A percentile compares a stretch with the other conserved stretches of the same genome.
These are phyloP conservation scores for Solanum arcanum DNA, from an alignment of 257 asterid species.

Conservation along the genomic window DNA sequence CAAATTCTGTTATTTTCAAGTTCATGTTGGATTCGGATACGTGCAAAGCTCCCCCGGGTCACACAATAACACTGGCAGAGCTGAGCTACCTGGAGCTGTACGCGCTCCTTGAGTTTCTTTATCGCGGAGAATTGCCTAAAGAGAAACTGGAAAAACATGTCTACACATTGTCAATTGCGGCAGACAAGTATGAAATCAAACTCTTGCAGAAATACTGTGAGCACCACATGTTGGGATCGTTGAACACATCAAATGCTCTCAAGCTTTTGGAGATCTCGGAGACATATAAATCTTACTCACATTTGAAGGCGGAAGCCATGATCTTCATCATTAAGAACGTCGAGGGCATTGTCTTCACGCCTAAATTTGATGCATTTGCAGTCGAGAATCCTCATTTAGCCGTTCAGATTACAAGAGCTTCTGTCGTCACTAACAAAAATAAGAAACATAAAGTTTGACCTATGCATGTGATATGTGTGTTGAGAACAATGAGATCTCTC, in stretches of 20 bases:
- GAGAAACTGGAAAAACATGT: constrained; percentile 59
- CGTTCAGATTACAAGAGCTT: constrained; percentile 81
- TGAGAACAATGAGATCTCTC: neutral
- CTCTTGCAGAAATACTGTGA: constrained; percentile 59
- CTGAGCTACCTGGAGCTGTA: constrained; percentile 30
- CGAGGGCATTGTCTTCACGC: constrained; percentile 75
- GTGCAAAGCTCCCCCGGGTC: constrained; percentile 69
- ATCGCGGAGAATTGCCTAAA: constrained; percentile 47
- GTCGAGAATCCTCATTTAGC: constrained; percentile 82
- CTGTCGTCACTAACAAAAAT: neutral
- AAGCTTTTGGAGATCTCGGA: constrained; percentile 68
- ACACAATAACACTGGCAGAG: constrained; percentile 52
- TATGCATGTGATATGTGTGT: neutral
- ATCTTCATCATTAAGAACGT: constrained; percentile 65
- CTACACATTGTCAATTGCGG: constrained; percentile 32
- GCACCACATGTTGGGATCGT: constrained; percentile 53
- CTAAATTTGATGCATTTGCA: constrained; percentile 72
- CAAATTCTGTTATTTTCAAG: neutral
- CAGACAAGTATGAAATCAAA: constrained; percentile 61
- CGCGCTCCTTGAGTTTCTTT: constrained; percentile 54
- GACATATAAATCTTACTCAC: constrained; percentile 48
- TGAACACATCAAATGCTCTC: constrained; percentile 57
- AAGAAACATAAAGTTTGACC: neutral
- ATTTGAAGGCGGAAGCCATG: constrained; percentile 52
- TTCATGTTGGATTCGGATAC: constrained; percentile 6